A percentile compares a stretch with the other conserved stretches of the same genome.
Conservation (phyloP, 2,329 filamentous ascomycete genomes). For the Endothia cerciana region DNA sequence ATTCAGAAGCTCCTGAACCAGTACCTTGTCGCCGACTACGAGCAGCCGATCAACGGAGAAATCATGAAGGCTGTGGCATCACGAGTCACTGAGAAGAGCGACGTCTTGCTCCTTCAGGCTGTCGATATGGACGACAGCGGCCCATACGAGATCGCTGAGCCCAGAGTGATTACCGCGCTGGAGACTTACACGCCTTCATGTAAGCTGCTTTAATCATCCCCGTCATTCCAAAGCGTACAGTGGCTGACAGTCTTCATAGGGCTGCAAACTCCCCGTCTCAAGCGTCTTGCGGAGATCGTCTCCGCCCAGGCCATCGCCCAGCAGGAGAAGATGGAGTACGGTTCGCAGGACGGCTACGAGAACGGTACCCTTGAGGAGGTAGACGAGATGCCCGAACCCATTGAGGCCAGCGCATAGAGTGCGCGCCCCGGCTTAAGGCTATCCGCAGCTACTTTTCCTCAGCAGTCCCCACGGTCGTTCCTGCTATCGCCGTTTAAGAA, state of each 20-base stretch:
- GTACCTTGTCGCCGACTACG: slow-evolving; percentile 97
- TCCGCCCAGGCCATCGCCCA: slow-evolving; percentile 95
- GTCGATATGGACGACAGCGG: slow-evolving; percentile 99
- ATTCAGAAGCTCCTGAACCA: slow-evolving; percentile 99
- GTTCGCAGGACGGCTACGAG: slow-evolving; percentile 51
- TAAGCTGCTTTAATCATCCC: slow-evolving; percentile 52
- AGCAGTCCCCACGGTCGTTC: slow-evolving; percentile 35
- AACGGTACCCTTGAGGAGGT: slow-evolving; percentile 56
- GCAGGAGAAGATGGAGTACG: slow-evolving; percentile 78
- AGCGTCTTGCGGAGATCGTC: slow-evolving; percentile 97
- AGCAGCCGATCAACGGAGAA: slow-evolving; percentile 98
- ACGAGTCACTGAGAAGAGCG: slow-evolving; percentile 96
- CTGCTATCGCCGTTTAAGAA: slow-evolving; percentile 35
- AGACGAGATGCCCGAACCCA: slow-evolving; percentile 49
- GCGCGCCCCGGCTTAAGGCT: slow-evolving; percentile 32
- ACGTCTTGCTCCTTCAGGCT: slow-evolving; percentile 88
- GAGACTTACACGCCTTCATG: slow-evolving; percentile 99
- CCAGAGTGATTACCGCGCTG: slow-evolving; percentile 89
- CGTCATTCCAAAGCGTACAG: background rate
- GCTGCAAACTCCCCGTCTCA: slow-evolving; percentile 94
- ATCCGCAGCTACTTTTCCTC: slow-evolving; percentile 27
- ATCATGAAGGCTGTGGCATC: slow-evolving; percentile 99
- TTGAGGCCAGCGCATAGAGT: slow-evolving; percentile 43
- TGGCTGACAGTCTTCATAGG: slow-evolving; percentile 52
- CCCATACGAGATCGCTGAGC: slow-evolving; percentile 97